These are phyloP conservation scores for Kluyveromyces marxianus DNA, from an alignment of 1,139 yeast species.

Conservation along the genomic window DNA sequence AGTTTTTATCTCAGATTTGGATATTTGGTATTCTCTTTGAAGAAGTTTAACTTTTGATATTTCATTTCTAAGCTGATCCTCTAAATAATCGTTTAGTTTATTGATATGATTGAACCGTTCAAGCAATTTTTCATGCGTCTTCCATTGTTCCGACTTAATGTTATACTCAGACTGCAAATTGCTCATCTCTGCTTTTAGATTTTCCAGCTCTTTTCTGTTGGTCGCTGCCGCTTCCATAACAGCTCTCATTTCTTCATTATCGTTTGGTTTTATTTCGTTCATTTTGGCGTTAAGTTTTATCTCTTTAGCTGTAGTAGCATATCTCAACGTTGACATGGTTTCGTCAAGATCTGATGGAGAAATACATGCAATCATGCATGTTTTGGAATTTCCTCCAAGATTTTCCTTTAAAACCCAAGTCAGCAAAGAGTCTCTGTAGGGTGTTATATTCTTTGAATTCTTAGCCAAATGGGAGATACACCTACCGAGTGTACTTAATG, in stretches of 20 bases:
- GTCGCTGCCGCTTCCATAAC: constrained; percentile 6
- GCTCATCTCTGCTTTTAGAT: constrained; percentile 6
- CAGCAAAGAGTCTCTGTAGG: constrained; percentile 47
- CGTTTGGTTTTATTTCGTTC: neutral
- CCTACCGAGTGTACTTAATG: constrained; percentile 77
- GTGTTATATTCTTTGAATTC: constrained; percentile 33
- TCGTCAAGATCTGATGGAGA: constrained; percentile 54
- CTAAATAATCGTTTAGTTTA: constrained; percentile 9
- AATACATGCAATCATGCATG: constrained; percentile 81
- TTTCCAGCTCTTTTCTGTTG: constrained; percentile 8
- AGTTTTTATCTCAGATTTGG: neutral
- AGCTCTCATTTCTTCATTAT: constrained; percentile 1
- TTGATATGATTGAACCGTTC: constrained; percentile 10
- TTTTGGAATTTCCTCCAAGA: constrained; percentile 73
- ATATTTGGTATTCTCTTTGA: neutral
- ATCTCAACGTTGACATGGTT: constrained; percentile 69
- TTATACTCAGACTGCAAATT: constrained; percentile 8
- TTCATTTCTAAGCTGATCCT: constrained; percentile 2
- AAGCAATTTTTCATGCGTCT: constrained; percentile 5
- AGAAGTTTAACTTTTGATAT: neutral
- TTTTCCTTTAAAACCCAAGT: constrained; percentile 78
- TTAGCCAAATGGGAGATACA: constrained; percentile 60
- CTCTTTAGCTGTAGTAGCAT: constrained; percentile 40
- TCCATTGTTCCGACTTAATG: constrained; percentile 4
- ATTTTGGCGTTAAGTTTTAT: constrained; percentile 7